Evolutionary conservation across 768 basidiomycete species (phyloP), one percentile per base, ranked within the genome.

Genomic region (Fistulinella prunicolor): DNA sequence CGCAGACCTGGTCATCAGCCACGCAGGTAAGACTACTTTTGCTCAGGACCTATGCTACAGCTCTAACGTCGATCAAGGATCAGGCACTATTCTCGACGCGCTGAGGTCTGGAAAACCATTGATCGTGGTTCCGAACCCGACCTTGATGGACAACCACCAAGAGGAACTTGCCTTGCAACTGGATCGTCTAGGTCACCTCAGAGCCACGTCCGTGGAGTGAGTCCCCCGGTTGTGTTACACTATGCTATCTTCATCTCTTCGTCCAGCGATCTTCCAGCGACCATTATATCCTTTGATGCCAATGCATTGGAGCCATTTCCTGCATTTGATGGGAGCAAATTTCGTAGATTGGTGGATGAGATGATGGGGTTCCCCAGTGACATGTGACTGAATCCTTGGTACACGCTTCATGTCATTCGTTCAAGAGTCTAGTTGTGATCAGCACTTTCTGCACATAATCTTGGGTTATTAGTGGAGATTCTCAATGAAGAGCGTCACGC

Each of bases 71-170:
- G 36, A 35, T 34, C 42, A 49, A 97, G 95, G 95, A 44, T 87
- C 95, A 19, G 95, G 95, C 10, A 96, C 95, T 4, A 94, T 98
- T 59, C 76, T 98, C 24, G 90, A 95, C 38, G 90, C 85, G 9
- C 73, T 97, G 40, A 75, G 93, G 26, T 71, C 80, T 42, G 74
- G 76, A 39, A 92, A 87, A 60, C 78, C 81, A 7, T 72, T 99
- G 54, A 85, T 99, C 54, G 86, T 89, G 4, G 83, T 96, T 3
- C 94, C 94, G 10, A 99, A 99, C 65, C 73, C 83, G 36, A 86
- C 89, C 0, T 71, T 99, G 24, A 78, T 94, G 64, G 86, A 96
- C 65, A 89, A 96, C 63, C 95, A 99, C 61, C 95, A 99, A 73
- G 75, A 83, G 45, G 92, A 99, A 60, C 74, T 99, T 6, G 92